phyloP scores from a whole-genome alignment of 768 basidiomycete species.

The Strobilomyces echinocephalus region DNA sequence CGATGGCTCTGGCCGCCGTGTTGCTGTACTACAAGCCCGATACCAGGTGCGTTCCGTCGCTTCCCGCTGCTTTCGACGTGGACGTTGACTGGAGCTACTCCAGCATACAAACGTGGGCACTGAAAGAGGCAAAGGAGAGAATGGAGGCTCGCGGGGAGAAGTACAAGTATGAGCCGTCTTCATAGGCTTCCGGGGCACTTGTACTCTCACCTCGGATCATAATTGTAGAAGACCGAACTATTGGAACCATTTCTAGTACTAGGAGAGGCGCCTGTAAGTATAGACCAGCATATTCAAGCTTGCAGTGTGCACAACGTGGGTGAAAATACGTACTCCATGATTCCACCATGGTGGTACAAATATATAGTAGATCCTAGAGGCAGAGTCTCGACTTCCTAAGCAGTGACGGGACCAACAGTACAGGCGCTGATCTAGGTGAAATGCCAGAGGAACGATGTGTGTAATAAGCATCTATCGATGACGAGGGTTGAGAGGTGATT shows the following conservation, averaged over 20 bases:
- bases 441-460: background rate
- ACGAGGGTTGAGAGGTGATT: conserved; percentile 22
- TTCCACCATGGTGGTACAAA: too few relatives aligned
- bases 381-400: too few relatives aligned
- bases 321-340: too few relatives aligned
- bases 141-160: conserved; percentile 94
- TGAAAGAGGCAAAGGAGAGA: conserved; percentile 81
- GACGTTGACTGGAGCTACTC: background rate
- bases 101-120: conserved; percentile 91
- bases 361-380: too few relatives aligned
- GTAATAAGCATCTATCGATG: conserved; percentile 8
- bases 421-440: background rate
- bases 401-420: too few relatives aligned
- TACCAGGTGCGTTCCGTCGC: conserved; percentile 59
- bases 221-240: background rate
- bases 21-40: conserved; percentile 91
- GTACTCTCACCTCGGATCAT: conserved; percentile 1
- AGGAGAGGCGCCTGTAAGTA: background rate
- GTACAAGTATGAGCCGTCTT: conserved; percentile 71
- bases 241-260: background rate
- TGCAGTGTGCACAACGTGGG: too few relatives aligned
- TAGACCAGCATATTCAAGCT: too few relatives aligned
- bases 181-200: conserved; percentile 16
- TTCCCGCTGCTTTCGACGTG: conserved; percentile 3
- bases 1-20: conserved; percentile 70